Conservation (phyloP, 169 alveolate genomes). For the Plasmodium inui region DNA sequence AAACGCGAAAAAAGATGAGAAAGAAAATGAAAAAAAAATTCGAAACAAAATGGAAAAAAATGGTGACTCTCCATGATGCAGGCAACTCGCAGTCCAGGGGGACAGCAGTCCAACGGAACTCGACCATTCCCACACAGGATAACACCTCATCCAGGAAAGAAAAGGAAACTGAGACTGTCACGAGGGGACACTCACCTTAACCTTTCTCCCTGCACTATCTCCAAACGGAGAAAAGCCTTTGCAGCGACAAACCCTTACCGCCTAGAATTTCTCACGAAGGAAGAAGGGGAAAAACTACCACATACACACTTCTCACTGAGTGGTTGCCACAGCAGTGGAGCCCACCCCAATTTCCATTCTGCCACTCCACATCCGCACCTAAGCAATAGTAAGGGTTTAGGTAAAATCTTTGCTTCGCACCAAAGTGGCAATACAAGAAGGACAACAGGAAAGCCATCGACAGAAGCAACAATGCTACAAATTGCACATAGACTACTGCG, state of each 20-base stretch:
- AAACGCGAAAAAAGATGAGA: background rate
- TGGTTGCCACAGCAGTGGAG: no score
- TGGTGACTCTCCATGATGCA: background rate
- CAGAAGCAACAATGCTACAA: background rate
- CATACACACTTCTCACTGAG: background rate
- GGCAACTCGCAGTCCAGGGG: no score
- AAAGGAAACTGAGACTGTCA: background rate
- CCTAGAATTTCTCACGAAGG: background rate
- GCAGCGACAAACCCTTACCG: background rate
- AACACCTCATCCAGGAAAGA: background rate
- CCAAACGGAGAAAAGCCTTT: background rate
- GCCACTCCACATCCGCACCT: constrained; percentile 22
- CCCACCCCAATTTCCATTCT: background rate
- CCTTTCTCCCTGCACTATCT: background rate
- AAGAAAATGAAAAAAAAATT: no score
- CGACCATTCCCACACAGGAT: background rate
- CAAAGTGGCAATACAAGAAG: constrained; percentile 10
- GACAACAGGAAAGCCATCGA: background rate
- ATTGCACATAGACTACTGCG: constrained; percentile 30
- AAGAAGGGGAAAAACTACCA: background rate
- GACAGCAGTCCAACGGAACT: no score
- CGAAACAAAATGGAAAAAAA: no score
- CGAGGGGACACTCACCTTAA: background rate
- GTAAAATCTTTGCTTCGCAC: constrained; percentile 64
- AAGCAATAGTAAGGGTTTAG: constrained; percentile 75